phyloP scores from a whole-genome alignment of 805 yeast species.

The Candida manassasensis region DNA sequence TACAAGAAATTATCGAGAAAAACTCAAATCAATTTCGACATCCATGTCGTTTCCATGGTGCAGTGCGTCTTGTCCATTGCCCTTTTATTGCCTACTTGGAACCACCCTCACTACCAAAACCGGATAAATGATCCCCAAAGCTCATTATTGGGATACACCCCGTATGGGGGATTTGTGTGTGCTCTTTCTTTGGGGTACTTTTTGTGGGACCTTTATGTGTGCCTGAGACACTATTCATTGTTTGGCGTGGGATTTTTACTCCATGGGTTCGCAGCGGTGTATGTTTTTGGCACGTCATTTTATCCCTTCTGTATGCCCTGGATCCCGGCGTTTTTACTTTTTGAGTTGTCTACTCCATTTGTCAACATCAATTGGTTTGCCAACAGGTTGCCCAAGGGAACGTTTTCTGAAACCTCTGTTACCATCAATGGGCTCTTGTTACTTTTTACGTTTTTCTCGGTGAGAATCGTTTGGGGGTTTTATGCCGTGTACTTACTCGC shows the following conservation, averaged over 20 bases:
- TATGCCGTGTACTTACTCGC: conserved; percentile 56
- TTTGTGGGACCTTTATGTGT: conserved; percentile 80
- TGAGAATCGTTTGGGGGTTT: conserved; percentile 85
- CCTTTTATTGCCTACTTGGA: conserved; percentile 60
- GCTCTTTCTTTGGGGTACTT: conserved; percentile 82
- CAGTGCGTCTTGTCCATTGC: conserved; percentile 68
- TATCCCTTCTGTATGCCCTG: conserved; percentile 76
- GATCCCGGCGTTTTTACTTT: conserved; percentile 77
- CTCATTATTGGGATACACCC: conserved; percentile 59
- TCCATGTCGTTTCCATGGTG: conserved; percentile 83
- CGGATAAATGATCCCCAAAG: conserved; percentile 36
- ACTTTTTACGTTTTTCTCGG: conserved; percentile 65
- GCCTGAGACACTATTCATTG: conserved; percentile 54
- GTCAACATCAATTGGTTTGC: conserved; percentile 93
- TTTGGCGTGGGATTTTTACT: conserved; percentile 80
- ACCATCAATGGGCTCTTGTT: conserved; percentile 69
- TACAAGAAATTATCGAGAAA: conserved; percentile 47
- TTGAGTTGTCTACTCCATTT: conserved; percentile 90
- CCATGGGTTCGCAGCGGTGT: conserved; percentile 80
- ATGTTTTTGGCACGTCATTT: conserved; percentile 61
- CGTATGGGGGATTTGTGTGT: conserved; percentile 70
- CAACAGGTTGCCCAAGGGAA: conserved; percentile 65
- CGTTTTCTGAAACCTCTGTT: conserved; percentile 50
- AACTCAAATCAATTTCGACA: conserved; percentile 71
- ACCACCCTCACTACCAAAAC: conserved; percentile 44